Conservation (phyloP, 140 eudicot species). For the Flaveria floridana region DNA sequence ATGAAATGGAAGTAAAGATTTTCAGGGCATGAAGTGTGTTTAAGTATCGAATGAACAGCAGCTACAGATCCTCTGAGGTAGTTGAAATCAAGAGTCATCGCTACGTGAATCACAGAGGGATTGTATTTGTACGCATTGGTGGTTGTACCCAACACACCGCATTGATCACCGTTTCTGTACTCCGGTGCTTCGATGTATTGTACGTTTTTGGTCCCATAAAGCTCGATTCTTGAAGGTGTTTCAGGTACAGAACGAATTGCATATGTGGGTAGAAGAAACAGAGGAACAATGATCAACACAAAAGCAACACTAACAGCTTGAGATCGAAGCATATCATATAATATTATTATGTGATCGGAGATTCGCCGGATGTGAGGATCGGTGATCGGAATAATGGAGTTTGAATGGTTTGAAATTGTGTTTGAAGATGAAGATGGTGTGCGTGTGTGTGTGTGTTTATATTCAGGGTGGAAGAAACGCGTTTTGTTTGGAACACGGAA, state of each 20-base stretch:
- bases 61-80: constrained; percentile 81
- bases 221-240: background rate
- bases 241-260: constrained; percentile 53
- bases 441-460: background rate
- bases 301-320: constrained; percentile 1
- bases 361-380: background rate
- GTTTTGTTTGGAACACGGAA: constrained; percentile 33
- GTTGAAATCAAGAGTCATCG: constrained; percentile 14
- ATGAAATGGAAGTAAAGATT: constrained; percentile 62
- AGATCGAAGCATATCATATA: constrained; percentile 33
- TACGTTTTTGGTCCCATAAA: constrained; percentile 18
- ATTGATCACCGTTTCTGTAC: constrained; percentile 43
- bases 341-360: constrained; percentile 1
- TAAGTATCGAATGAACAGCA: constrained; percentile 62
- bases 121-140: no score
- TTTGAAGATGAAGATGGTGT: constrained; percentile 24
- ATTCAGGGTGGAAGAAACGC: constrained; percentile 26
- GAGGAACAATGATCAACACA: constrained; percentile 22
- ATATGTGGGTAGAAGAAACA: constrained; percentile 21
- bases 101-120: constrained; percentile 46
- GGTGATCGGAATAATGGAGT: background rate
- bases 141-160: constrained; percentile 24
- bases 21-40: constrained; percentile 65
- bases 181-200: constrained; percentile 54
- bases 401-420: background rate